Conservation (phyloP, 2,329 filamentous ascomycete species). For the Pleomassaria siparia region DNA sequence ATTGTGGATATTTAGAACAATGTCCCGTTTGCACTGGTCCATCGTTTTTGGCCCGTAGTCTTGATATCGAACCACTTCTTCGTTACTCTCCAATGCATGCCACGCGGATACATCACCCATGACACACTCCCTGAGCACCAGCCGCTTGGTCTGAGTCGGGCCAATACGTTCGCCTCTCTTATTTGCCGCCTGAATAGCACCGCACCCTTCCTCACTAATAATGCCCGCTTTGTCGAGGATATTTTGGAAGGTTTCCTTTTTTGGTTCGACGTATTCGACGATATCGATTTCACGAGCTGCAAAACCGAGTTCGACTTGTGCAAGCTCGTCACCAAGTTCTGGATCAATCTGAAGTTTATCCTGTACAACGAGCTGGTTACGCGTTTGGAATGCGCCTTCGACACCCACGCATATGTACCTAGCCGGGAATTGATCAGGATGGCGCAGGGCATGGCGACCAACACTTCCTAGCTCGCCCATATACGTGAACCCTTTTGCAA, state of each 20-base stretch:
- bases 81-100: conserved; percentile 25
- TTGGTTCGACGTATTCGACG: conserved; percentile 24
- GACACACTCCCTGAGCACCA: conserved; percentile 31
- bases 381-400: conserved; percentile 33
- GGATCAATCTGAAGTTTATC: conserved; percentile 34
- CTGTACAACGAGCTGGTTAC: conserved; percentile 45
- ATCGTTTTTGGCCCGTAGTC: conserved; percentile 23
- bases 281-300: conserved; percentile 20
- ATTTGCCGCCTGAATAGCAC: conserved; percentile 19
- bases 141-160: conserved; percentile 22
- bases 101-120: conserved; percentile 21
- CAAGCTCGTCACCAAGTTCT: conserved; percentile 35
- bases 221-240: conserved; percentile 17
- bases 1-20: conserved; percentile 21
- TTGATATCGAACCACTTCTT: conserved; percentile 33
- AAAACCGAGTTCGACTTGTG: conserved; percentile 21
- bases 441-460: conserved; percentile 39
- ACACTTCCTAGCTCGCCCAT: conserved; percentile 40
- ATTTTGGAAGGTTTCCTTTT: conserved; percentile 21
- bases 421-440: conserved; percentile 26
- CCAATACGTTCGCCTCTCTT: conserved; percentile 16
- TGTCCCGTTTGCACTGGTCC: conserved; percentile 21
- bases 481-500: conserved; percentile 36
- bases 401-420: conserved; percentile 44
- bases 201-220: conserved; percentile 22